Percentiles rank a stretch among this genome's conserved stretches.
These are phyloP conservation scores for Buxus sempervirens DNA, from an alignment of 164 flowering plant species.

Conservation along the genomic window DNA sequence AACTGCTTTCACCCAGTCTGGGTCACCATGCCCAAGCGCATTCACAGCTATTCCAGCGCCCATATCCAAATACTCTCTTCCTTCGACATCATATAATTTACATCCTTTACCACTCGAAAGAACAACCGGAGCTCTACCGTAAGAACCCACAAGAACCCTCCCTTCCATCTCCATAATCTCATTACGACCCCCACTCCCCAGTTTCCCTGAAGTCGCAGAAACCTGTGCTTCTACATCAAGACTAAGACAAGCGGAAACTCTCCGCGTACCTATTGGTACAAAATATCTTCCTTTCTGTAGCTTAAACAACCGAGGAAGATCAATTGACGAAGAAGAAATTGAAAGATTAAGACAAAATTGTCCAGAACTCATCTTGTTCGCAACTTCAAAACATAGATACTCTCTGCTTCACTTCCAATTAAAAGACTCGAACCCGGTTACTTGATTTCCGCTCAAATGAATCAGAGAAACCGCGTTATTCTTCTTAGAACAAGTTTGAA, in stretches of 20 bases:
- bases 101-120: constrained; percentile 75
- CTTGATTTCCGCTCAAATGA: not conserved
- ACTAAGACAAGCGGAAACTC: constrained; percentile 28
- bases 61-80: constrained; percentile 83
- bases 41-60: constrained; percentile 86
- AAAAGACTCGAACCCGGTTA: no score
- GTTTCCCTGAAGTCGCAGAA: constrained; percentile 9
- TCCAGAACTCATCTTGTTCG: constrained; percentile 14
- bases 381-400: not conserved
- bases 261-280: not conserved
- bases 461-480: not conserved
- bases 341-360: constrained; percentile 4
- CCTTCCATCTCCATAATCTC: constrained; percentile 63
- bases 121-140: constrained; percentile 67
- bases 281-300: not conserved
- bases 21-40: constrained; percentile 85
- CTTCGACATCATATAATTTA: constrained; percentile 74
- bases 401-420: not conserved
- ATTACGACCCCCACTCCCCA: constrained; percentile 23
- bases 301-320: constrained; percentile 10
- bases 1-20: constrained; percentile 70
- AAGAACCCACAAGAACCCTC: constrained; percentile 65
- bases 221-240: constrained; percentile 24
- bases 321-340: constrained; percentile 5
- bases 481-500: no score